phyloP scores from a whole-genome alignment of 495 filamentous ascomycete genomes.

The Darksidea phi region DNA sequence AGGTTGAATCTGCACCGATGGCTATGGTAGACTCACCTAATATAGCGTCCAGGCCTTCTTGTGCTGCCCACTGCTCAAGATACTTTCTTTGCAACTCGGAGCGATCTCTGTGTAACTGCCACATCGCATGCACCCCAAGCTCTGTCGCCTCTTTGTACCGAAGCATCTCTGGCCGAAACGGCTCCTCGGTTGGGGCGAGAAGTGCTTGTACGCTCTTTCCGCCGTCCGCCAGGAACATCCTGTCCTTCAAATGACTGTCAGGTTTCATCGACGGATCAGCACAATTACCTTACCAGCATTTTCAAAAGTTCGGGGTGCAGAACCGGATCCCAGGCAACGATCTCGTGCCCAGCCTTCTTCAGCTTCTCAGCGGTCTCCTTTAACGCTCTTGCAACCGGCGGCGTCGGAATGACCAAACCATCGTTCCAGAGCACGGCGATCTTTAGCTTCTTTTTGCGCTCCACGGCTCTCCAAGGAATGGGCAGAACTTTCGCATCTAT shows the following conservation, averaged over 20 bases:
- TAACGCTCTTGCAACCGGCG: constrained; percentile 31
- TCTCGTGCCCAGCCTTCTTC: constrained; percentile 35
- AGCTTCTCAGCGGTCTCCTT: constrained; percentile 31
- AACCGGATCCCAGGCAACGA: constrained; percentile 35
- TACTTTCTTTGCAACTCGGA: constrained; percentile 39
- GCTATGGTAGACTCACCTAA: constrained; percentile 25
- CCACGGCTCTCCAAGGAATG: constrained; percentile 48
- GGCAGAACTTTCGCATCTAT: constrained; percentile 53
- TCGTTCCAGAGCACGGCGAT: constrained; percentile 33
- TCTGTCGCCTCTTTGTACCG: constrained; percentile 35
- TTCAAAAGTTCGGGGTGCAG: constrained; percentile 32
- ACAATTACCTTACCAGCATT: constrained; percentile 23
- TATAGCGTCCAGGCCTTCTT: constrained; percentile 40
- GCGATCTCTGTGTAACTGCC: constrained; percentile 42
- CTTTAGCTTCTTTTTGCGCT: constrained; percentile 44
- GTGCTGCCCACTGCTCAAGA: constrained; percentile 40
- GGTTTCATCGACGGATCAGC: not conserved
- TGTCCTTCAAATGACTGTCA: constrained; percentile 19
- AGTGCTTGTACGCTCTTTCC: constrained; percentile 38
- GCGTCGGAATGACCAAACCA: constrained; percentile 30
- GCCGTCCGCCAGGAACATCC: constrained; percentile 44
- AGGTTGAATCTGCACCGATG: not conserved
- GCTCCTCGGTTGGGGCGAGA: constrained; percentile 37
- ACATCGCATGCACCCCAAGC: constrained; percentile 39
- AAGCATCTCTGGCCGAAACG: constrained; percentile 40